These are phyloP conservation scores for Debaryomyces sp. DNA, from an alignment of 1,139 yeast species.

Conservation along the genomic window DNA sequence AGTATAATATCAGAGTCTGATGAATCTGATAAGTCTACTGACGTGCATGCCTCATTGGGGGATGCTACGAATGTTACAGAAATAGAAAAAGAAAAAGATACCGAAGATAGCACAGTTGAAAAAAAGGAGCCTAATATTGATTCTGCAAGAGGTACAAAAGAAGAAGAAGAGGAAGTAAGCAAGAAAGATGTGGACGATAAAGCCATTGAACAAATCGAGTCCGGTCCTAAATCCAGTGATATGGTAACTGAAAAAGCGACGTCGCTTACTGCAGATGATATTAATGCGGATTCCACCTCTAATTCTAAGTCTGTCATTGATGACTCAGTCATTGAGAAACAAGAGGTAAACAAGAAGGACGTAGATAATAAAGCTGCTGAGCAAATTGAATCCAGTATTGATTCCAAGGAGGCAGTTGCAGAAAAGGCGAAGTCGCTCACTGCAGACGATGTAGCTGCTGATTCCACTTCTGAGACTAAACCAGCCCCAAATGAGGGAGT, in stretches of 20 bases:
- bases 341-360: not conserved
- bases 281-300: not conserved
- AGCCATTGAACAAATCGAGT: not conserved
- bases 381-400: not conserved
- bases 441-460: not conserved
- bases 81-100: not conserved
- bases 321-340: not conserved
- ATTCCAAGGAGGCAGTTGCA: not conserved
- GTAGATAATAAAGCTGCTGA: not conserved
- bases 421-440: constrained; percentile 1
- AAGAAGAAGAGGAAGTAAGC: not conserved
- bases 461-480: not conserved
- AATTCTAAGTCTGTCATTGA: not conserved
- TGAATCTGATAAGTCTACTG: not conserved
- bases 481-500: not conserved
- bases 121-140: not conserved
- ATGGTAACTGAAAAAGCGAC: not conserved
- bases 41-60: not conserved
- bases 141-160: not conserved
- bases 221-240: not conserved
- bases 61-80: not conserved
- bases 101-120: not conserved
- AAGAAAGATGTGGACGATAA: not conserved
- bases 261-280: not conserved
- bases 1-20: not conserved